Evolutionary conservation across 768 basidiomycete genomes (phyloP).

Genomic region (Dioszegia aurantiaca): DNA sequence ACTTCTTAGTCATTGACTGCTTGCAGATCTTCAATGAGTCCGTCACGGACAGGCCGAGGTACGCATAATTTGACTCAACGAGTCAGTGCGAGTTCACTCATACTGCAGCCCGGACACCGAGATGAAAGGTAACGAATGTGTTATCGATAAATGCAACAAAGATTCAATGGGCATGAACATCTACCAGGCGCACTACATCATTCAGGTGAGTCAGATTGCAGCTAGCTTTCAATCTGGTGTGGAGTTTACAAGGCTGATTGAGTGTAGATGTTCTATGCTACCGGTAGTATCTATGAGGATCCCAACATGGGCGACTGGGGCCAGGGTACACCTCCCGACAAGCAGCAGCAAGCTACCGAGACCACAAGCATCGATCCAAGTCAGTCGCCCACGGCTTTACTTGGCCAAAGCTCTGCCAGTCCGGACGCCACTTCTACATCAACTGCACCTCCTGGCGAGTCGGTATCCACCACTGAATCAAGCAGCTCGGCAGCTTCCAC

Average conservation of each 20-base stretch:
- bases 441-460: no score
- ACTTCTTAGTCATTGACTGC: constrained; percentile 20
- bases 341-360: background rate
- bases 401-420: no score
- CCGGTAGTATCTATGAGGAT: constrained; percentile 29
- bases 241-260: background rate
- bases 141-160: constrained; percentile 15
- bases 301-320: constrained; percentile 13
- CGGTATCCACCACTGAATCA: no score
- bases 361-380: no score
- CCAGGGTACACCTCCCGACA: background rate
- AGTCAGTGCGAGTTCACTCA: background rate
- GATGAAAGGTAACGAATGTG: constrained; percentile 12
- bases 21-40: constrained; percentile 19
- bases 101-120: constrained; percentile 4
- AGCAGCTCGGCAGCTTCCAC: no score
- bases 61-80: constrained; percentile 1
- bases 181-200: constrained; percentile 32
- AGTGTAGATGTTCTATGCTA: constrained; percentile 30
- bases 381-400: no score
- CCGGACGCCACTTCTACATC: no score
- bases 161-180: constrained; percentile 15
- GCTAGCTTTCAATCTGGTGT: background rate
- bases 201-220: constrained; percentile 27
- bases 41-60: constrained; percentile 17